Conservation (phyloP, 495 filamentous ascomycete species). For the Thermochaetoides thermophila region DNA sequence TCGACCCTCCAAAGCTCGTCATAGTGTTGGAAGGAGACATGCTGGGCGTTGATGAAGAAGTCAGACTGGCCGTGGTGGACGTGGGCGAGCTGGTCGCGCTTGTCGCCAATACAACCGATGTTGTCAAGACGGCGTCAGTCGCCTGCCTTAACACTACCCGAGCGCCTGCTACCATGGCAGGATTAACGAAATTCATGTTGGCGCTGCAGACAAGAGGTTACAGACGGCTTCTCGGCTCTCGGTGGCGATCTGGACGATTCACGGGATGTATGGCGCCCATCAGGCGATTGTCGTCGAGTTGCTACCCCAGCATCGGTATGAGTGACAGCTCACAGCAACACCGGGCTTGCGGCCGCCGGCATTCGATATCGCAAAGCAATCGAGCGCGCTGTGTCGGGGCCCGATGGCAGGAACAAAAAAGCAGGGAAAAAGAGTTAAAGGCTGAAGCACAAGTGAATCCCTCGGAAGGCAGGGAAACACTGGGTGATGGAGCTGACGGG, state of each 20-base stretch:
- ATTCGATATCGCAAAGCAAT: constrained; percentile 1
- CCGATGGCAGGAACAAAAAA: too few relatives aligned
- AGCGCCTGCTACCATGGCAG: constrained; percentile 13
- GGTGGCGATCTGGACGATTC: constrained; percentile 10
- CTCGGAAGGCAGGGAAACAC: constrained; percentile 10
- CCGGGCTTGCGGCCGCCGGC: background rate
- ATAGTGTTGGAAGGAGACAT: constrained; percentile 6
- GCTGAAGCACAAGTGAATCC: constrained; percentile 6
- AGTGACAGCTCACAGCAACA: background rate
- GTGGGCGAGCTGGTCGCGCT: constrained; percentile 1
- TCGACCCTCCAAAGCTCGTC: constrained; percentile 1
- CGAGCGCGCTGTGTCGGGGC: too few relatives aligned
- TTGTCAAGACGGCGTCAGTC: background rate
- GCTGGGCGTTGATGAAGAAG: constrained; percentile 1
- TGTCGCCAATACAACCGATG: background rate
- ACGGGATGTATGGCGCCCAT: constrained; percentile 16
- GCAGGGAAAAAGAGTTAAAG: background rate
- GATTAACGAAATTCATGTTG: constrained; percentile 18
- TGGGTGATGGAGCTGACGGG: constrained; percentile 2
- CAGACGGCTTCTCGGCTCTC: background rate
- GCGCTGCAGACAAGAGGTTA: constrained; percentile 4
- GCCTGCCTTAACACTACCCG: constrained; percentile 17
- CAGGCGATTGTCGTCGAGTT: constrained; percentile 9
- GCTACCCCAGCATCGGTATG: constrained; percentile 5
- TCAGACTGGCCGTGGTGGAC: background rate